Conservation (phyloP, 495 filamentous ascomycete genomes). For the Sordaria brevicollis region DNA sequence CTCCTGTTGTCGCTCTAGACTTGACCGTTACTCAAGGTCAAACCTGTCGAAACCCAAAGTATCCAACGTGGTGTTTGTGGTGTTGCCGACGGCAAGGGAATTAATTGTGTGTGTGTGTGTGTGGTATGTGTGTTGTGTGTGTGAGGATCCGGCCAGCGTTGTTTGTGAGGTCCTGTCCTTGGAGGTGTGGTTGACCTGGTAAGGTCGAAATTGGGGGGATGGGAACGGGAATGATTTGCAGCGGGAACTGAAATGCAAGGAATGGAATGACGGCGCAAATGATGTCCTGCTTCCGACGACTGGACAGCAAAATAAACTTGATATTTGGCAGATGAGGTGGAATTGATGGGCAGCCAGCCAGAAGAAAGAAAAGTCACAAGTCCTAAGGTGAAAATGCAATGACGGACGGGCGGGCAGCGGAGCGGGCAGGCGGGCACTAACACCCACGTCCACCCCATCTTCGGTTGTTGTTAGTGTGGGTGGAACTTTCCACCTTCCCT, state of each 20-base stretch:
- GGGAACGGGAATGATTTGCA: neutral
- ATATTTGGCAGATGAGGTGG: neutral
- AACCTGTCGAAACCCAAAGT: neutral
- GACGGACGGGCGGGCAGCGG: neutral
- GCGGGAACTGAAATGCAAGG: neutral
- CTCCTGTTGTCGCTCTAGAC: neutral
- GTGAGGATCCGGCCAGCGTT: neutral
- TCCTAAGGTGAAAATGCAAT: neutral
- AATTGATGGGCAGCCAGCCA: neutral
- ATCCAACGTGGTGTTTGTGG: neutral
- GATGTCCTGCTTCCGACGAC: neutral
- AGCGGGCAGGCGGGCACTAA: neutral
- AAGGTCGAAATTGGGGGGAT: neutral
- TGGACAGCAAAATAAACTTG: neutral
- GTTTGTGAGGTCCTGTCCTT: neutral
- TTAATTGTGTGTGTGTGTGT: neutral
- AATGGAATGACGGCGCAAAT: neutral
- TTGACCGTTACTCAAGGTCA: neutral
- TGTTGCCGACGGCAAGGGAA: neutral
- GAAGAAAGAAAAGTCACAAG: neutral
- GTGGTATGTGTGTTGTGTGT: neutral
- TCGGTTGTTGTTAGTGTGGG: neutral
- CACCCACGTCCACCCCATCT: neutral
- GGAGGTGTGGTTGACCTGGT: neutral
- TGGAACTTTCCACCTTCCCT: neutral